These are phyloP conservation scores for Candida mattraensis DNA, from an alignment of 805 yeast genomes.

Conservation along the genomic window DNA sequence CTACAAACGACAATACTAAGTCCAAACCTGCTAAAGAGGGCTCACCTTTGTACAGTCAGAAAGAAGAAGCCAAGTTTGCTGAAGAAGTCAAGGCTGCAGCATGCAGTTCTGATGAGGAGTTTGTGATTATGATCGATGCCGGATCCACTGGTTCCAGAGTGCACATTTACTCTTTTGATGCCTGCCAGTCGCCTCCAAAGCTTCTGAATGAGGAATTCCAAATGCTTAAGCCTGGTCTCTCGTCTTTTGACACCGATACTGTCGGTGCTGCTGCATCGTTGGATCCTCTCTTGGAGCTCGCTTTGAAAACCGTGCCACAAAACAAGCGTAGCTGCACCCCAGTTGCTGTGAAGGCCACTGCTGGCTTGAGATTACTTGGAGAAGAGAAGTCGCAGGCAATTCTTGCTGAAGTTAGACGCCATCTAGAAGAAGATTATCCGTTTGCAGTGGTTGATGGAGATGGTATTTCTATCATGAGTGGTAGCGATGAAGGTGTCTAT, in stretches of 20 bases:
- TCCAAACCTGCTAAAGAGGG: constrained; percentile 1
- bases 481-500: constrained; percentile 95
- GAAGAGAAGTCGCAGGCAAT: constrained; percentile 69
- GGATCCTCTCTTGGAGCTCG: constrained; percentile 76
- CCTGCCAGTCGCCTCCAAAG: constrained; percentile 80
- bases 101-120: constrained; percentile 51
- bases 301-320: constrained; percentile 75
- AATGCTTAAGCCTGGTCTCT: constrained; percentile 91
- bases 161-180: constrained; percentile 89
- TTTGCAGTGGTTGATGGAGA: constrained; percentile 87
- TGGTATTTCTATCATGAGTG: constrained; percentile 92
- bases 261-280: constrained; percentile 86
- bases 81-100: constrained; percentile 21
- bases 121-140: constrained; percentile 94
- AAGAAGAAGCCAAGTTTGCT: constrained; percentile 16
- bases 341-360: constrained; percentile 95
- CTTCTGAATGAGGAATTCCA: constrained; percentile 78
- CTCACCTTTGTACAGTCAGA: constrained; percentile 10
- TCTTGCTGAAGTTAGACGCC: constrained; percentile 70
- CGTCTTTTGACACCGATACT: constrained; percentile 78
- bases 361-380: constrained; percentile 89
- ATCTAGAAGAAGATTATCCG: constrained; percentile 79
- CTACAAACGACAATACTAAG: constrained; percentile 6
- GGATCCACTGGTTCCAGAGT: constrained; percentile 97
- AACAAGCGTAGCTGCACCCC: constrained; percentile 80